Percentiles rank a stretch among this genome's conserved stretches.
Conservation (phyloP, 805 yeast species). For the Starmerella ratchasimensis region DNA sequence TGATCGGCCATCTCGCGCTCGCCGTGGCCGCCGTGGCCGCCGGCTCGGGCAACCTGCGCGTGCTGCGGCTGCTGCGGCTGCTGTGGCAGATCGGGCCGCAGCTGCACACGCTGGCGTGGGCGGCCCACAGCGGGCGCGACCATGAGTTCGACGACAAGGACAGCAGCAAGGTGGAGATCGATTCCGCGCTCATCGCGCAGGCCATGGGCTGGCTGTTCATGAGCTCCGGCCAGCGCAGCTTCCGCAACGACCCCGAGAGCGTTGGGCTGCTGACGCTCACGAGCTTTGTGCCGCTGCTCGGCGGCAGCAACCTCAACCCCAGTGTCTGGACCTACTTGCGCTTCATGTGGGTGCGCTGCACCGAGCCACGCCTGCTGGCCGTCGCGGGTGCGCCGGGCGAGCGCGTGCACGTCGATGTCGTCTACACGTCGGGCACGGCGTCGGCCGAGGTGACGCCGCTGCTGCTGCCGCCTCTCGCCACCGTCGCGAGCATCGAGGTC, state of each 20-base stretch:
- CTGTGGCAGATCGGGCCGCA: slow-evolving; percentile 29
- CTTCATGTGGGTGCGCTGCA: slow-evolving; percentile 81
- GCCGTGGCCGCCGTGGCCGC: slow-evolving; percentile 68
- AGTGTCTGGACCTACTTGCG: slow-evolving; percentile 66
- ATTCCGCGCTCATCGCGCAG: slow-evolving; percentile 62
- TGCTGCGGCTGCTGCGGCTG: slow-evolving; percentile 56
- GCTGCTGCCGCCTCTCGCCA: slow-evolving; percentile 9
- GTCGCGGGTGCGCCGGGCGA: slow-evolving; percentile 54
- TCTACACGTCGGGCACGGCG: not conserved
- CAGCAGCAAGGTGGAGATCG: slow-evolving; percentile 50
- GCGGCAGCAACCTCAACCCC: slow-evolving; percentile 19
- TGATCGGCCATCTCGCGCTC: slow-evolving; percentile 35
- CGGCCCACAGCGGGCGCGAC: not conserved
- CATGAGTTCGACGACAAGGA: too few relatives aligned
- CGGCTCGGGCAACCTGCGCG: slow-evolving; percentile 77
- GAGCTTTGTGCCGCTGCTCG: slow-evolving; percentile 27
- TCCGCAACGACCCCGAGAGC: slow-evolving; percentile 47
- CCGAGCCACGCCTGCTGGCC: slow-evolving; percentile 68
- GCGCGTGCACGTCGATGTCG: slow-evolving; percentile 35
- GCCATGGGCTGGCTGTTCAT: slow-evolving; percentile 78
- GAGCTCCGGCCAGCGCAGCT: slow-evolving; percentile 86
- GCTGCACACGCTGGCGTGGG: not conserved
- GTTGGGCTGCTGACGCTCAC: slow-evolving; percentile 51
- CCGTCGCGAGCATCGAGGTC: slow-evolving; percentile 1
- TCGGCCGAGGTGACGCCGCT: slow-evolving; percentile 1